phyloP scores from a whole-genome alignment of 768 basidiomycete genomes.

The Hygrocybe coccinea region DNA sequence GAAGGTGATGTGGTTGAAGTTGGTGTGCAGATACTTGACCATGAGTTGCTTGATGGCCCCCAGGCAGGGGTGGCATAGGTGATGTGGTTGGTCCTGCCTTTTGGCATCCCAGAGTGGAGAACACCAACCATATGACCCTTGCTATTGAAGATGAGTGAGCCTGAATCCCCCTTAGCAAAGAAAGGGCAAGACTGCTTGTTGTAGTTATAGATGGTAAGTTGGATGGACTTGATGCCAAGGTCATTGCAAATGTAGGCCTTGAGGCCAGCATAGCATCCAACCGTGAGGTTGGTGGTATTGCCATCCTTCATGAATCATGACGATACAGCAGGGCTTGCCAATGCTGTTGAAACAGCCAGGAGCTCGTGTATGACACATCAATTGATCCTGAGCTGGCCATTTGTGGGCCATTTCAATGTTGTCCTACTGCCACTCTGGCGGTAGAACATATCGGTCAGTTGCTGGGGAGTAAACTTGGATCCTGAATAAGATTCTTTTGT shows the following conservation, averaged over 20 bases:
- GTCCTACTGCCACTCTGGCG: conserved; percentile 10
- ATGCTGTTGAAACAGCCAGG: conserved; percentile 26
- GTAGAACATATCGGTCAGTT: conserved; percentile 23
- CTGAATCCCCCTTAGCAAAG: conserved; percentile 37
- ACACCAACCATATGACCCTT: conserved; percentile 24
- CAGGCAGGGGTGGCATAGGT: conserved; percentile 44
- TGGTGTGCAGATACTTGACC: conserved; percentile 51
- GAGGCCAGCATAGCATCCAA: conserved; percentile 34
- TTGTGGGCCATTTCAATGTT: conserved; percentile 25
- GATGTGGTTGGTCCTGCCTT: conserved; percentile 35
- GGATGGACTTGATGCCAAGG: conserved; percentile 23
- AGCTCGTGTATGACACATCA: conserved; percentile 20
- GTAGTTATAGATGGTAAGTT: conserved; percentile 34
- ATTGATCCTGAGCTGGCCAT: conserved; percentile 28
- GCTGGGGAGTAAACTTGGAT: conserved; percentile 16
- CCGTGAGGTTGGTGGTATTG: conserved; percentile 31
- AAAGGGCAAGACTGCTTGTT: conserved; percentile 26
- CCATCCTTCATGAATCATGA: conserved; percentile 38
- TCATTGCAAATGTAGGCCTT: conserved; percentile 29
- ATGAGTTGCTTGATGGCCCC: conserved; percentile 41
- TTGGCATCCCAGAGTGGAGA: conserved; percentile 43
- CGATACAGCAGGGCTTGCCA: conserved; percentile 27
- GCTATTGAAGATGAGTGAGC: conserved; percentile 35
- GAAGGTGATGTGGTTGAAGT: conserved; percentile 43
- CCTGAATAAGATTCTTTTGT: conserved; percentile 23